Conservation (phyloP, 1,284 basidiomycete species). For the Sporisorium graminicola region DNA sequence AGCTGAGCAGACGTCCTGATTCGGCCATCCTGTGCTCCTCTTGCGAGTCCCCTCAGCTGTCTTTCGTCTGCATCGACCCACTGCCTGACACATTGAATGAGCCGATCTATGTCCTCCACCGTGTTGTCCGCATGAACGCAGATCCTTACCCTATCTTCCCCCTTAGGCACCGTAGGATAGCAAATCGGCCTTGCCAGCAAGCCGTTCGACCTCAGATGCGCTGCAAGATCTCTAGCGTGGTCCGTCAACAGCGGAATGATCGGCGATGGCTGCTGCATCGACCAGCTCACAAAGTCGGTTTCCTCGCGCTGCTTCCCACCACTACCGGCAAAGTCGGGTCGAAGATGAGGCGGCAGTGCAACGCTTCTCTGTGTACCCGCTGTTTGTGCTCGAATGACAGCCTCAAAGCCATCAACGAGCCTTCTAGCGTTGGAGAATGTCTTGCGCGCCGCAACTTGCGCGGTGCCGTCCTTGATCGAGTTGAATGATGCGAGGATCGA, state of each 20-base stretch:
- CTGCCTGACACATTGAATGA: conserved; percentile 34
- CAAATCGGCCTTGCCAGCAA: conserved; percentile 83
- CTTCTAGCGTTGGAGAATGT: conserved; percentile 19
- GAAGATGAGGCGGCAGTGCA: conserved; percentile 29
- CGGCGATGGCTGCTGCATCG: conserved; percentile 72
- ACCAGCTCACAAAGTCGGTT: conserved; percentile 29
- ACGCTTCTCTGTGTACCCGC: conserved; percentile 6
- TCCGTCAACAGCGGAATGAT: conserved; percentile 88
- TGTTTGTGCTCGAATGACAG: conserved; percentile 15
- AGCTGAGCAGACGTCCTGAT: background rate
- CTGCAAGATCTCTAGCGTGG: conserved; percentile 79
- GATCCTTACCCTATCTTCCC: conserved; percentile 83
- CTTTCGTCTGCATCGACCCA: conserved; percentile 18
- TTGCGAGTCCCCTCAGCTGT: background rate
- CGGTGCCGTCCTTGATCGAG: conserved; percentile 78
- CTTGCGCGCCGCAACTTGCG: conserved; percentile 71
- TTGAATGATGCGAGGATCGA: conserved; percentile 83
- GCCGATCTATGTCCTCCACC: conserved; percentile 75
- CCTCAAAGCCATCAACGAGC: conserved; percentile 18
- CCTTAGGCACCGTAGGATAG: conserved; percentile 80
- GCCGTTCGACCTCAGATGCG: conserved; percentile 76
- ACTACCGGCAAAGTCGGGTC: background rate
- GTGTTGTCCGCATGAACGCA: conserved; percentile 85
- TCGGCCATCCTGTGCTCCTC: background rate
- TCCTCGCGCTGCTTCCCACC: background rate